Base-by-base conservation (phyloP, 164 flowering plant genomes). In the Stephania yunnanensis region DNA sequence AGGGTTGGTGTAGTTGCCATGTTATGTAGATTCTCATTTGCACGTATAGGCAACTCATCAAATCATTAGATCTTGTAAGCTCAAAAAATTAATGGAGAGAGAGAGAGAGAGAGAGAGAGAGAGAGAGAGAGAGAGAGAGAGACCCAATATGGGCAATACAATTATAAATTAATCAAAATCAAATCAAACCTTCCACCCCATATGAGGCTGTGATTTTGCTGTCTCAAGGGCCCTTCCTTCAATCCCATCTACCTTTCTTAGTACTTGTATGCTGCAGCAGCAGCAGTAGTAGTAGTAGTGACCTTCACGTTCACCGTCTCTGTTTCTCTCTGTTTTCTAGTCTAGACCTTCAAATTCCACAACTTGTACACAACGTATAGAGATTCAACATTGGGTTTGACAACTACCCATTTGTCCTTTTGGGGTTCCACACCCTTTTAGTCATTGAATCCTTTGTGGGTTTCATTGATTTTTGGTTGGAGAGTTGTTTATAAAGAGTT, bases 161-260 rank as follows among this genome's bases (percentile, higher is more conserved):
- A 50, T 50, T 50, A 3, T 50, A 50, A 13, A 50, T 50, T 9
- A 50, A 50, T 13, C 55, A 29, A 63, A 10, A 63, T 7, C 8
- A 20, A 17, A 63, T 6, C 66, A 6, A 63, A 63, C 66, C 68
- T 13, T 65, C 68, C 68, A 65, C 68, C 68, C 36, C 9, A 65
- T 65, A 10, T 65, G 30, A 65, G 68, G 68, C 68, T 65, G 68
- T 65, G 36, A 65, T 65, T 22, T 22, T 22, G 68, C 36, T 65
- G 68, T 65, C 64, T 58, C 6, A 10, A 15, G 4, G 31, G 36
- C 12, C 68, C 68, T 65, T 29, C 31, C 20, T 36, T 36, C 25
- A 25, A 25, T 25, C 42, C 1, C 42, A 65, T 65, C 68, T 58
- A 15, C 15, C 55, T 10, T 50, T 50, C 15, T 11, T 50, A 15